Conservation (phyloP, 805 yeast species). For the Yarrowia divulgata region DNA sequence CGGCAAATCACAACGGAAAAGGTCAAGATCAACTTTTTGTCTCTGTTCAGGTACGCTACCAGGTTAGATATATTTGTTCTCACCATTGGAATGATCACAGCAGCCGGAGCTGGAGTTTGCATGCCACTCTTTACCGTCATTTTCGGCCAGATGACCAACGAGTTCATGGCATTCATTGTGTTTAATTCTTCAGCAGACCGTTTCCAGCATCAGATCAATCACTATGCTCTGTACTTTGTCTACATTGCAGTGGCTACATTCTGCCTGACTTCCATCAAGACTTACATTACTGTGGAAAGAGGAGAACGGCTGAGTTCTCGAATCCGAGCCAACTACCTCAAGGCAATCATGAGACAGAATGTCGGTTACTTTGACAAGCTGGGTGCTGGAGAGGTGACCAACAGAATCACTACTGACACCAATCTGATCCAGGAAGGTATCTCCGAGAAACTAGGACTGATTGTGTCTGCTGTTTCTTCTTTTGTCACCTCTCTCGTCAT, state of each 20-base stretch:
- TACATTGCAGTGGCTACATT: constrained; percentile 53
- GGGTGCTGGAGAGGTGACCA: constrained; percentile 55
- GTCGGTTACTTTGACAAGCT: constrained; percentile 54
- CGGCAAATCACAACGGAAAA: neutral
- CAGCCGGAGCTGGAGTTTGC: constrained; percentile 53
- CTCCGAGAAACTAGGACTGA: constrained; percentile 53
- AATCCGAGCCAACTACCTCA: constrained; percentile 51
- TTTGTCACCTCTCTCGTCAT: constrained; percentile 52
- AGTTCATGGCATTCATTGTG: constrained; percentile 49
- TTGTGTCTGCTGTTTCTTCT: constrained; percentile 52
- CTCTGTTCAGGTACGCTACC: constrained; percentile 51
- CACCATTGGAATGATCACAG: constrained; percentile 47
- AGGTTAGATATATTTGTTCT: constrained; percentile 47
- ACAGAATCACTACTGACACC: constrained; percentile 55
- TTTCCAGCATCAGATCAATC: constrained; percentile 51
- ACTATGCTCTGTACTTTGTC: constrained; percentile 52
- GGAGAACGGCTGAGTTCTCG: constrained; percentile 55
- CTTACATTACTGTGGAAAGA: constrained; percentile 51
- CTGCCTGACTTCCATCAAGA: constrained; percentile 49
- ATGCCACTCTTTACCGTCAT: constrained; percentile 54
- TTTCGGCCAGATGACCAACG: constrained; percentile 53
- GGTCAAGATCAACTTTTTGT: constrained; percentile 18
- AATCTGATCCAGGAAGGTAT: constrained; percentile 54
- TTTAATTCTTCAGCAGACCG: constrained; percentile 43
- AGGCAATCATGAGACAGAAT: constrained; percentile 53